Evolutionary conservation across 176 grass and related monocot genomes (phyloP).

Genomic region (Chloris gayana): DNA sequence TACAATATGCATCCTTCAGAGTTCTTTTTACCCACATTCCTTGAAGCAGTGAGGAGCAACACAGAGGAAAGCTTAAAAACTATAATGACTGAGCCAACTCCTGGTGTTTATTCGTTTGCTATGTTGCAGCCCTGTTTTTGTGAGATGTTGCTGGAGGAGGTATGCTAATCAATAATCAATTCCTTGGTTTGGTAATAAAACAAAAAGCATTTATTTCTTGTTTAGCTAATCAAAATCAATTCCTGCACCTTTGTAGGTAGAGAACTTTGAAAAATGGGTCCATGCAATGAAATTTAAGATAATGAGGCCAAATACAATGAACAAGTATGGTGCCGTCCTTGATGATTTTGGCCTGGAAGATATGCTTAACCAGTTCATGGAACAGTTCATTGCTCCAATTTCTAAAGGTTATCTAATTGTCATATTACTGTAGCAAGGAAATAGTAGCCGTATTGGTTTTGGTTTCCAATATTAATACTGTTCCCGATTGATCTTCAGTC

Average conservation of each 20-base stretch:
- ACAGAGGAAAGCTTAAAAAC: conserved; percentile 84
- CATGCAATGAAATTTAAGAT: conserved; percentile 85
- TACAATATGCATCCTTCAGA: conserved; percentile 73
- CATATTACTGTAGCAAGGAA: conserved; percentile 11
- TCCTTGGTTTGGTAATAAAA: conserved; percentile 19
- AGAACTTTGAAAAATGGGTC: conserved; percentile 96
- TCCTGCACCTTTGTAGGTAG: conserved; percentile 65
- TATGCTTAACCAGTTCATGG: conserved; percentile 93
- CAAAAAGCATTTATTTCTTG: conserved; percentile 17
- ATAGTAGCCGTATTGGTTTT: conserved; percentile 8
- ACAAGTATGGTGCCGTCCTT: conserved; percentile 95
- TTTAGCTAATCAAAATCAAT: conserved; percentile 12
- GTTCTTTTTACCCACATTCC: conserved; percentile 85
- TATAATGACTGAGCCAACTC: conserved; percentile 78
- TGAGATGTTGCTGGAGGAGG: conserved; percentile 89
- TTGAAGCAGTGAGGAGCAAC: conserved; percentile 78
- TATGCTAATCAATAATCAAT: no score
- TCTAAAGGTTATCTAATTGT: conserved; percentile 65
- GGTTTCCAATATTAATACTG: conserved; percentile 30
- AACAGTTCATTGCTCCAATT: conserved; percentile 84
- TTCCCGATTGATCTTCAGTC: conserved; percentile 61
- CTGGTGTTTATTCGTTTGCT: conserved; percentile 95
- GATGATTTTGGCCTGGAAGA: conserved; percentile 96
- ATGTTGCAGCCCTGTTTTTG: conserved; percentile 90
- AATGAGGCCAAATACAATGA: conserved; percentile 99